Evolutionary conservation across 108 stramenopile species (phyloP), one percentile per base, ranked within the genome.

Genomic region (Nitzschia sp.): DNA sequence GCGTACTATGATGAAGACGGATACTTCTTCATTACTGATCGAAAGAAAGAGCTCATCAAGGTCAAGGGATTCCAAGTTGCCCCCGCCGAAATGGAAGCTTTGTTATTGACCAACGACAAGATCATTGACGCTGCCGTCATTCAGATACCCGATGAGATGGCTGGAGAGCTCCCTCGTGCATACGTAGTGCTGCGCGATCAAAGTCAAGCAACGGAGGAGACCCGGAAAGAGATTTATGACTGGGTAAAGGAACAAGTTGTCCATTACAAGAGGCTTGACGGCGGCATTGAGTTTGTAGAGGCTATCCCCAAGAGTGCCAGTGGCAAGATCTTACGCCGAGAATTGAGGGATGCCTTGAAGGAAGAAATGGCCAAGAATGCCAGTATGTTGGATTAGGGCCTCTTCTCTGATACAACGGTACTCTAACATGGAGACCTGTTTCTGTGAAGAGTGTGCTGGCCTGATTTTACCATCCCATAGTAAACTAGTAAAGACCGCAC

Each of bases 11-110:
- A 97, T 67, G 87, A 89, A 25, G 91, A 95, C 37, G 92, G 92
- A 10, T 93, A 65, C 77, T 81, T 93, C 41, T 92, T 75, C 70
- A 91, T 97, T 55, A 85, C 83, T 0, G 96, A 97, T 72, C 77
- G 96, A 25, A 76, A 91, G 54, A 96, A 97, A 84, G 96, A 97
- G 71, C 75, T 97, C 22, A 97, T 97, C 71, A 97, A 97, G 79
- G 87, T 90, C 17, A 91, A 93, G 41, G 96, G 94, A 25, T 90
- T 83, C 65, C 94, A 84, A 65, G 94, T 97, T 15, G 91, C 96
- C 37, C 96, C 96, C 9, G 96, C 96, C 1, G 96, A 97, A 65
- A 80, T 97, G 57, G 96, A 97, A 69, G 91, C 85, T 19, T 62
- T 95, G 12, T 41, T 97, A 9, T 67, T 91, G 7, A 82, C 81